A percentile compares a stretch with the other conserved stretches of the same genome.
Conservation (phyloP, 78 protist species). For the Tieghemostelium lacteum region DNA sequence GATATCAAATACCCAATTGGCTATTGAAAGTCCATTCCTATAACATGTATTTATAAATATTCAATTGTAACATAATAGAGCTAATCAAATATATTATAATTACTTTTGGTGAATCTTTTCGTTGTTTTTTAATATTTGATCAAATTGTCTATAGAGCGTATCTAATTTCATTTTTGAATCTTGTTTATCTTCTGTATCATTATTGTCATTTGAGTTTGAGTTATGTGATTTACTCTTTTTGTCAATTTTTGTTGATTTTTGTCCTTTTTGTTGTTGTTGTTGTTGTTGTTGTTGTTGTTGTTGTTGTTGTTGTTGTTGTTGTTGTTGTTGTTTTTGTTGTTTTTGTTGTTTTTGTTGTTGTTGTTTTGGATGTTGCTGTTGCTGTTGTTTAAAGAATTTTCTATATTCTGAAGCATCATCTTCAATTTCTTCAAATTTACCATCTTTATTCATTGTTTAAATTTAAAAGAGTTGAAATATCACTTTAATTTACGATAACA, state of each 20-base stretch:
- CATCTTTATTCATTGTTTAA: too few relatives aligned
- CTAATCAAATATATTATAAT: background rate
- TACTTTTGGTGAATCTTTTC: constrained; percentile 17
- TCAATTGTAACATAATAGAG: background rate
- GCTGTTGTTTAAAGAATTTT: constrained; percentile 9
- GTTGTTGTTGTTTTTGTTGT: background rate
- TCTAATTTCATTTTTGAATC: background rate
- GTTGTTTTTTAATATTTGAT: constrained; percentile 16
- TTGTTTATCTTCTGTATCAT: background rate
- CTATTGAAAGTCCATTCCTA: constrained; percentile 21
- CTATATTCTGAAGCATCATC: constrained; percentile 32
- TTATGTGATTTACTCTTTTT: background rate
- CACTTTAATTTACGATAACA: too few relatives aligned
- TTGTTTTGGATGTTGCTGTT: background rate
- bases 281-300: background rate
- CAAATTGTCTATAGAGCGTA: background rate
- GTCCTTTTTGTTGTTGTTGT: too few relatives aligned
- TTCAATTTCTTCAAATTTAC: background rate
- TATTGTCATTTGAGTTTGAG: background rate
- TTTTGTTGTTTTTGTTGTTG: constrained; percentile 4
- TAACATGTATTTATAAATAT: background rate
- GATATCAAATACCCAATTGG: constrained; percentile 1
- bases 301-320: background rate
- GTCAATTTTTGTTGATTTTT: background rate
- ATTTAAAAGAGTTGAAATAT: too few relatives aligned